Evolutionary conservation across 805 yeast genomes (phyloP).

Genomic region (Metschnikowia matae): DNA sequence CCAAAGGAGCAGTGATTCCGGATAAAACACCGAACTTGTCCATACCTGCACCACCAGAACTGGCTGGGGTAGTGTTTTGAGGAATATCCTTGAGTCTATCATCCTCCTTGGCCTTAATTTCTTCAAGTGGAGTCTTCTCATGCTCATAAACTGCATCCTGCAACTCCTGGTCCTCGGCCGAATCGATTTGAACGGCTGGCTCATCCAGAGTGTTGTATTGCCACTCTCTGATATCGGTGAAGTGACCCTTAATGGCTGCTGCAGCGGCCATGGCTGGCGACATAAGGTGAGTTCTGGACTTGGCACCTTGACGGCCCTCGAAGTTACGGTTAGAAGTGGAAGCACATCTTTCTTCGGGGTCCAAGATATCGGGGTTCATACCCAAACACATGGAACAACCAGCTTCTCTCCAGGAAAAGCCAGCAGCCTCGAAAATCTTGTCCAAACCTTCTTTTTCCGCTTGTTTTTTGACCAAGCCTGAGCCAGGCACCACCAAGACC

Average conservation of each 20-base stretch:
- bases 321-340: conserved; percentile 98
- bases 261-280: conserved; percentile 99
- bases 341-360: conserved; percentile 96
- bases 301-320: conserved; percentile 98
- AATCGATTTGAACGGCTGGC: conserved; percentile 50
- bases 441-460: conserved; percentile 96
- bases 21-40: conserved; percentile 71
- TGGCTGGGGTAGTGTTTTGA: conserved; percentile 27
- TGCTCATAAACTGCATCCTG: conserved; percentile 71
- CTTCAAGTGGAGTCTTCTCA: conserved; percentile 59
- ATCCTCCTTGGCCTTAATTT: conserved; percentile 48
- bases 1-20: conserved; percentile 91
- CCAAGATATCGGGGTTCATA: conserved; percentile 96
- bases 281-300: conserved; percentile 93
- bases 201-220: conserved; percentile 55
- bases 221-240: conserved; percentile 85
- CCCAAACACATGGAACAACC: conserved; percentile 99
- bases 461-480: conserved; percentile 88
- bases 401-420: conserved; percentile 99
- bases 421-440: conserved; percentile 85
- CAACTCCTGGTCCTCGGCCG: conserved; percentile 48
- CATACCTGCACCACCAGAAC: conserved; percentile 48
- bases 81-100: conserved; percentile 60
- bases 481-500: conserved; percentile 95
- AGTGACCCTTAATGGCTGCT: conserved; percentile 88